A percentile compares a stretch with the other conserved stretches of the same genome.
Conservation (phyloP, 108 stramenopile genomes). For the Fragilariopsis cylindrus region DNA sequence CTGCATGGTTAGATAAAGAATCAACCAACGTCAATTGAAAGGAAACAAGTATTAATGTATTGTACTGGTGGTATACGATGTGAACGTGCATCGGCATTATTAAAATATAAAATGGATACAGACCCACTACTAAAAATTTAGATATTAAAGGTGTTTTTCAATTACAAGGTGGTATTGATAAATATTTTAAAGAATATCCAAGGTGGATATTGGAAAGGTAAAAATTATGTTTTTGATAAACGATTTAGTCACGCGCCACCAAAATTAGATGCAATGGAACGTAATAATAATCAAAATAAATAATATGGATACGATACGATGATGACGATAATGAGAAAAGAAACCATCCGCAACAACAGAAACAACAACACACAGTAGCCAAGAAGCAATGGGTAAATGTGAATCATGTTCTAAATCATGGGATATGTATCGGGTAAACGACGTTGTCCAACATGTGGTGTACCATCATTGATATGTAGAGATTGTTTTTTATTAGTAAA, state of each 20-base stretch:
- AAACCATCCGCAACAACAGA: background rate
- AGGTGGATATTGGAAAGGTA: slow-evolving; percentile 88
- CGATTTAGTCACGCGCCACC: slow-evolving; percentile 87
- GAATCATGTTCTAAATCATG: slow-evolving; percentile 83
- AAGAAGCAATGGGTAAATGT: slow-evolving; percentile 68
- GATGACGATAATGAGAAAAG: slow-evolving; percentile 17
- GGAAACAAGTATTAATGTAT: slow-evolving; percentile 89
- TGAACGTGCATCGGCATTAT: slow-evolving; percentile 85
- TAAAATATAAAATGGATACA: slow-evolving; percentile 79
- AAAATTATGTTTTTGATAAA: slow-evolving; percentile 88
- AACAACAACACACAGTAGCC: slow-evolving; percentile 19
- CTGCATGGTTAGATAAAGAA: slow-evolving; percentile 73
- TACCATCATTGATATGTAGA: slow-evolving; percentile 80
- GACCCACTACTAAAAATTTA: slow-evolving; percentile 63
- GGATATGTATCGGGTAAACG: slow-evolving; percentile 93
- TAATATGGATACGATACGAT: slow-evolving; percentile 16
- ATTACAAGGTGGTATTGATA: slow-evolving; percentile 86
- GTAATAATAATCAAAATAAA: slow-evolving; percentile 31
- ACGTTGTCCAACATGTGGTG: slow-evolving; percentile 89
- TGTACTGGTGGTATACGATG: slow-evolving; percentile 89
- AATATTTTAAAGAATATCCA: slow-evolving; percentile 84
- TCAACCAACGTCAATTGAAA: slow-evolving; percentile 81
- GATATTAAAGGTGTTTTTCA: slow-evolving; percentile 86
- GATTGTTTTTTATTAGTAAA: slow-evolving; percentile 64
- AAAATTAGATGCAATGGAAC: slow-evolving; percentile 26